Percentiles rank a stretch among this genome's conserved stretches.
These are phyloP conservation scores for Capsicum baccatum DNA, from an alignment of 257 asterid species.

Conservation along the genomic window DNA sequence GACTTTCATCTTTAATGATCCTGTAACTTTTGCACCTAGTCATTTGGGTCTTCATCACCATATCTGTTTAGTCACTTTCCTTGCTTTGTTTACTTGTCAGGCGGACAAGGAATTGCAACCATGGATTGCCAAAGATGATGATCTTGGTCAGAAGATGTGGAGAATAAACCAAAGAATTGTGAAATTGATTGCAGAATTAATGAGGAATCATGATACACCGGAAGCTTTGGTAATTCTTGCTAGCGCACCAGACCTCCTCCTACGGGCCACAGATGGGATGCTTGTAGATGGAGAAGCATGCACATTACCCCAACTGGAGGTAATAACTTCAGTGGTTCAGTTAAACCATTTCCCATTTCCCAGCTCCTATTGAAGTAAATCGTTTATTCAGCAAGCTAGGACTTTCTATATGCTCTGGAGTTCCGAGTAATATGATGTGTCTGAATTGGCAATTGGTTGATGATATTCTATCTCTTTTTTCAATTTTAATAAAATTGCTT, in stretches of 20 bases:
- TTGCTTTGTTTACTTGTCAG: constrained; percentile 57
- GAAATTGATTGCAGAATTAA: constrained; percentile 86
- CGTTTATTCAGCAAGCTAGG: not conserved
- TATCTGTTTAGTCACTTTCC: constrained; percentile 52
- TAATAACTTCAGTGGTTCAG: constrained; percentile 33
- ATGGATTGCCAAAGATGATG: constrained; percentile 96
- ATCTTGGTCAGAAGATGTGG: constrained; percentile 93
- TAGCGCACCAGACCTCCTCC: constrained; percentile 91
- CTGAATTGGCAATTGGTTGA: constrained; percentile 11
- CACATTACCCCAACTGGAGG: constrained; percentile 99
- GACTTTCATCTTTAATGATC: constrained; percentile 10
- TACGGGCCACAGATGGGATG: constrained; percentile 98
- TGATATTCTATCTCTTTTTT: not conserved
- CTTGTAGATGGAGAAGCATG: constrained; percentile 99
- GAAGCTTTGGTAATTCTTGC: constrained; percentile 88
- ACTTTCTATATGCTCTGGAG: not conserved
- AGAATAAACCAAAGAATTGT: constrained; percentile 90
- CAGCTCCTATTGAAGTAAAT: not conserved
- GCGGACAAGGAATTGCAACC: constrained; percentile 97
- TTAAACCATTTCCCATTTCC: not conserved
- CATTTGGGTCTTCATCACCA: constrained; percentile 19
- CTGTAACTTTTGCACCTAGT: not conserved
- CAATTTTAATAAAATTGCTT: constrained; percentile 25
- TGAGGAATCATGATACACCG: constrained; percentile 89
- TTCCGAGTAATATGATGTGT: constrained; percentile 10